Conservation (phyloP, 306 rosid species). For the Astragalus membranaceus region DNA sequence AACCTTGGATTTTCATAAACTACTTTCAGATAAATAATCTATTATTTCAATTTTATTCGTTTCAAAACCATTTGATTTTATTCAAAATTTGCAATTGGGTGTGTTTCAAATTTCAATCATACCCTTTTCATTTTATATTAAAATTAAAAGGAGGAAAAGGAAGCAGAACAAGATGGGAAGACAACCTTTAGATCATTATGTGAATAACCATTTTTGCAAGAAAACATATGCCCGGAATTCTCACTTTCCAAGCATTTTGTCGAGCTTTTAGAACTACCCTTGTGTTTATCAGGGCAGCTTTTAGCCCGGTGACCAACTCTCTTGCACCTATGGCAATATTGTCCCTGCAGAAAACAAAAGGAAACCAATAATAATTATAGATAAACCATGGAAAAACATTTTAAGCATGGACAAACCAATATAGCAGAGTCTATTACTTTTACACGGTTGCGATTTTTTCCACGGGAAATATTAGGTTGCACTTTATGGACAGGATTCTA, state of each 20-base stretch:
- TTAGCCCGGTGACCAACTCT: constrained; percentile 64
- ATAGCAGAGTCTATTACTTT: background rate
- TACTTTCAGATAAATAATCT: too few relatives aligned
- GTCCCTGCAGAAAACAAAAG: constrained; percentile 33
- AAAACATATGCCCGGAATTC: constrained; percentile 75
- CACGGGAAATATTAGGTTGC: background rate
- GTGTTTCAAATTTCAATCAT: too few relatives aligned
- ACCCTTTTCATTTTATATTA: too few relatives aligned
- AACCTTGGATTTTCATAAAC: too few relatives aligned
- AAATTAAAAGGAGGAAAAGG: background rate
- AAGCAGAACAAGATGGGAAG: background rate
- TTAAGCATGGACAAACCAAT: background rate
- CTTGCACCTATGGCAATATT: constrained; percentile 71
- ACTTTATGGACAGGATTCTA: background rate
- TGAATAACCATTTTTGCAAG: constrained; percentile 51
- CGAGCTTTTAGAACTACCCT: constrained; percentile 18
- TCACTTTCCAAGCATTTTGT: constrained; percentile 72
- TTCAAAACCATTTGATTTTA: too few relatives aligned
- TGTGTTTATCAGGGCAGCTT: constrained; percentile 66
- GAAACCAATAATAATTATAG: background rate
- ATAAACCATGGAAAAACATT: background rate
- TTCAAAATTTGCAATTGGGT: too few relatives aligned
- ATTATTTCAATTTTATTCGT: too few relatives aligned
- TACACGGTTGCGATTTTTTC: background rate
- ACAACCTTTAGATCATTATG: constrained; percentile 70